Evolutionary conservation across 768 basidiomycete species (phyloP).

Genomic region (Tricholoma saponaceum): DNA sequence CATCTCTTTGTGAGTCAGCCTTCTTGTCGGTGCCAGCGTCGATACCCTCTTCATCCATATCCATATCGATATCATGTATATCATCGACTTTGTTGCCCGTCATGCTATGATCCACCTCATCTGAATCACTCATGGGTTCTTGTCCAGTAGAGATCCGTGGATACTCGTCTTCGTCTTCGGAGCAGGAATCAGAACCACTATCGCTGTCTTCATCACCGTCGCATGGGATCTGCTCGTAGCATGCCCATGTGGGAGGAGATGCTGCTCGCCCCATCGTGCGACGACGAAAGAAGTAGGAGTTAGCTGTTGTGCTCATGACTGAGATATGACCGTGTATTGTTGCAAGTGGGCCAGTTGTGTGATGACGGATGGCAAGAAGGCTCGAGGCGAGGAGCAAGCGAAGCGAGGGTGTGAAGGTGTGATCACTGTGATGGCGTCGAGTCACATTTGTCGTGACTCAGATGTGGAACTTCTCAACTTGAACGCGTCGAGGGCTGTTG

Average conservation of each 20-base stretch:
- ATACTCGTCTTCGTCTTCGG: conserved; percentile 74
- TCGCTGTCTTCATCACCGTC: conserved; percentile 61
- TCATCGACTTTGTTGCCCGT: conserved; percentile 26
- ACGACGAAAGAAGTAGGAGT: conserved; percentile 55
- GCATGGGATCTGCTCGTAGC: conserved; percentile 85
- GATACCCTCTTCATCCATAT: conserved; percentile 37
- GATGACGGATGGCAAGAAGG: conserved; percentile 2
- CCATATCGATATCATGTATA: conserved; percentile 54
- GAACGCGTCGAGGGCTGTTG: too few relatives aligned
- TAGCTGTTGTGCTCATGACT: conserved; percentile 36
- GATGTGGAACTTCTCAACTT: background rate
- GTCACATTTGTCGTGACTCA: conserved; percentile 11
- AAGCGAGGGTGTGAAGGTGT: conserved; percentile 6
- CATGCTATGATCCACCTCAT: conserved; percentile 30
- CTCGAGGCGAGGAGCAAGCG: conserved; percentile 9
- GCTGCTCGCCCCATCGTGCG: conserved; percentile 77
- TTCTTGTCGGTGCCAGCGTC: conserved; percentile 33
- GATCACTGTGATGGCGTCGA: background rate
- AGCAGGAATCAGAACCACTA: conserved; percentile 59
- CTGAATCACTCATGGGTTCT: conserved; percentile 24
- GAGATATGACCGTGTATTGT: background rate
- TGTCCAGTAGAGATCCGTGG: conserved; percentile 16
- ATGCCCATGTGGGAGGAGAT: conserved; percentile 84
- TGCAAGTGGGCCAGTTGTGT: background rate
- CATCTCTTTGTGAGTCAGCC: conserved; percentile 48